phyloP scores from a whole-genome alignment of 2,329 filamentous ascomycete genomes.

The Cytospora chrysosperma region DNA sequence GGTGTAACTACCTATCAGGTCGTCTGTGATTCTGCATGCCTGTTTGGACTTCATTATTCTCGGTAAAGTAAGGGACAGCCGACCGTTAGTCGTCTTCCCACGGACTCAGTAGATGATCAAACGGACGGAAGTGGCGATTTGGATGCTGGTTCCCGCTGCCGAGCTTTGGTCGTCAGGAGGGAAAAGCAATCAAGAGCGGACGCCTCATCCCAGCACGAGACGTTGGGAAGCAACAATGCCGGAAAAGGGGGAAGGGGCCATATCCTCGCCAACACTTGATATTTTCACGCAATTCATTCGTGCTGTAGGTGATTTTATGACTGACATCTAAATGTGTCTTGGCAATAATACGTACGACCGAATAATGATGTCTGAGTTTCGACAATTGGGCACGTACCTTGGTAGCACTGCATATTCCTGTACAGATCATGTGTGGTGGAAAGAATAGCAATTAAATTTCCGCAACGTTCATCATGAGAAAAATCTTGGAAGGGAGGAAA shows the following conservation, averaged over 20 bases:
- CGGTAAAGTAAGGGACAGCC: conserved; percentile 1
- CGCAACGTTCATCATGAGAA: neutral
- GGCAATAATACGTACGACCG: neutral
- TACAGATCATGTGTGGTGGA: neutral
- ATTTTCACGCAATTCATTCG: neutral
- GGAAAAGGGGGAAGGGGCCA: neutral
- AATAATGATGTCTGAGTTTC: neutral
- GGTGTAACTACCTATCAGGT: neutral
- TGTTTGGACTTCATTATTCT: neutral
- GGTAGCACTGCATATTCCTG: neutral
- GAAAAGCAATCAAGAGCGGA: neutral
- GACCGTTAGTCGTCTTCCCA: neutral
- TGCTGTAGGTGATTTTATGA: neutral
- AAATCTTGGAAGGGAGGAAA: neutral
- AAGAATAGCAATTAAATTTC: neutral
- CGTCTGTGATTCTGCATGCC: neutral
- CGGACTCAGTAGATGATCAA: neutral
- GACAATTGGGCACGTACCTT: neutral
- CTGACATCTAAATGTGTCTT: neutral
- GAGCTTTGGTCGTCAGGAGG: conserved; percentile 5
- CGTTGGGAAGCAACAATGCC: neutral
- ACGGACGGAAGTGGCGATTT: conserved; percentile 16
- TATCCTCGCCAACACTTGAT: neutral
- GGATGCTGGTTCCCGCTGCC: conserved; percentile 27
- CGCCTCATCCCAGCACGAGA: neutral